Conservation (phyloP, 108 stramenopile genomes). For the Stephanodiscus minutulus region DNA sequence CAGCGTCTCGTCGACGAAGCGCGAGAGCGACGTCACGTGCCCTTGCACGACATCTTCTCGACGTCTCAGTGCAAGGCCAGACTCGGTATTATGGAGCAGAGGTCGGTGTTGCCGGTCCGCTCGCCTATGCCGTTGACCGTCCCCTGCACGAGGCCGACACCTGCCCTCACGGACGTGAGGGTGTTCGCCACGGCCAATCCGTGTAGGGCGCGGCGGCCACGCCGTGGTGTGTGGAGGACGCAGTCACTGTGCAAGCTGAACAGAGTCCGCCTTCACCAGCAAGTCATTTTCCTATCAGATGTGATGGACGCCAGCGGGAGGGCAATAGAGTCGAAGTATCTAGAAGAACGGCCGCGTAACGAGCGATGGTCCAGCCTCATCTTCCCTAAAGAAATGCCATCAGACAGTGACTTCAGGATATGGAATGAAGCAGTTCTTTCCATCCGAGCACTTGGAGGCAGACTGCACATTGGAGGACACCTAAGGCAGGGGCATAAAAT, state of each 20-base stretch:
- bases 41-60: conserved; percentile 55
- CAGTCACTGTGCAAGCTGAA: too few relatives aligned
- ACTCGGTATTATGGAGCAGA: conserved; percentile 84
- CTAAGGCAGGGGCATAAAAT: too few relatives aligned
- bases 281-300: too few relatives aligned
- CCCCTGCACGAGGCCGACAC: conserved; percentile 89
- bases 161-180: conserved; percentile 71
- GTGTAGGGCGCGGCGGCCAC: too few relatives aligned
- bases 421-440: neutral
- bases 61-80: conserved; percentile 77
- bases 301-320: too few relatives aligned
- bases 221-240: too few relatives aligned
- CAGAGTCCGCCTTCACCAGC: too few relatives aligned
- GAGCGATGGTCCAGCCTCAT: too few relatives aligned
- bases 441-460: neutral
- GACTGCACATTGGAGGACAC: too few relatives aligned
- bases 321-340: neutral
- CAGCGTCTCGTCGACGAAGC: conserved; percentile 89
- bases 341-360: neutral
- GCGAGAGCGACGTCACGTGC: conserved; percentile 77
- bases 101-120: conserved; percentile 93
- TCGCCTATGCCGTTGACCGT: conserved; percentile 93
- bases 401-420: neutral
- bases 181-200: conserved; percentile 94
- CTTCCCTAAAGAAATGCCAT: neutral